Percentiles rank a stretch among this genome's conserved stretches.
These are phyloP conservation scores for Metschnikowia koreensis DNA, from an alignment of 805 yeast genomes.

Conservation along the genomic window DNA sequence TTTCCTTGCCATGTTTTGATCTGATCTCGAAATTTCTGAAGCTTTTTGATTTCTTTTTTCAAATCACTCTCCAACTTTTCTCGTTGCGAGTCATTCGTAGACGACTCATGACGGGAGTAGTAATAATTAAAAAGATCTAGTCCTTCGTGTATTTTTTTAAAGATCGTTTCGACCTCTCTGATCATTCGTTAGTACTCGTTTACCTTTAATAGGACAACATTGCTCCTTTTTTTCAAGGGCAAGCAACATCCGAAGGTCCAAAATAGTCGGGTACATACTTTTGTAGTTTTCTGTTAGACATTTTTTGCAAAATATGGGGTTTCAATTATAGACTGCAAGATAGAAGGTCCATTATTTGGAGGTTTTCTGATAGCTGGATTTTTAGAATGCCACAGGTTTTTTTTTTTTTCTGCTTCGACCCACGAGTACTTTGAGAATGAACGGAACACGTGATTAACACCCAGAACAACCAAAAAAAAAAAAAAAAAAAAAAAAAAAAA, in stretches of 20 bases:
- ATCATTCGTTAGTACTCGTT: constrained; percentile 13
- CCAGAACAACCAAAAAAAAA: background rate
- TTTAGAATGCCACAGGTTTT: background rate
- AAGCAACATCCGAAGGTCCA: background rate
- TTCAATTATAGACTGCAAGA: constrained; percentile 11
- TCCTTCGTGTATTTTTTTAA: constrained; percentile 46
- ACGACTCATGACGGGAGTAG: constrained; percentile 40
- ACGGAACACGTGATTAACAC: constrained; percentile 8
- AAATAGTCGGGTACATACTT: constrained; percentile 15
- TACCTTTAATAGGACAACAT: background rate
- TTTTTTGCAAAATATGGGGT: constrained; percentile 1
- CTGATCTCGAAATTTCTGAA: constrained; percentile 46
- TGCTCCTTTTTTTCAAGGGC: background rate
- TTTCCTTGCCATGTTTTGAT: constrained; percentile 45
- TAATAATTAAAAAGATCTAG: constrained; percentile 45
- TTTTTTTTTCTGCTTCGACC: constrained; percentile 13
- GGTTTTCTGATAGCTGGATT: constrained; percentile 1
- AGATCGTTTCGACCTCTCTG: constrained; percentile 42
- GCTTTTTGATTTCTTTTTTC: constrained; percentile 45
- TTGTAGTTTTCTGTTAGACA: constrained; percentile 24
- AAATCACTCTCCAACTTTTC: constrained; percentile 43
- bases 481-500: too few relatives aligned
- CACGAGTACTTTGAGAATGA: constrained; percentile 5
- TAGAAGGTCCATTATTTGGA: constrained; percentile 19
- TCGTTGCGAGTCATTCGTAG: constrained; percentile 43